Evolutionary conservation across 495 filamentous ascomycete genomes (phyloP), one percentile per base, ranked within the genome.

Genomic region (Letharia lupina): DNA sequence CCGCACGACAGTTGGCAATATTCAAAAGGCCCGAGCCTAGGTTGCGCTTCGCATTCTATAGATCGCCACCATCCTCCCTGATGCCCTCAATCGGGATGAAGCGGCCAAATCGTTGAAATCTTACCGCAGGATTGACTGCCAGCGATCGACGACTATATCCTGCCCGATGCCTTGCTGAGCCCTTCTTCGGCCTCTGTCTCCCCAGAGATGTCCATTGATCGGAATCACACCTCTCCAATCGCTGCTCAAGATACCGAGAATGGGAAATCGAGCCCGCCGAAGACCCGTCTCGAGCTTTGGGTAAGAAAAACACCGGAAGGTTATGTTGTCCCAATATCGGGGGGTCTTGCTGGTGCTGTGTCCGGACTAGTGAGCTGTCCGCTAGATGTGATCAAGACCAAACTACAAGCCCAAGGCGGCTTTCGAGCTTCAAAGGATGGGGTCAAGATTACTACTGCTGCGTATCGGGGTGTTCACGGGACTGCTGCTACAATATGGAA

Each of bases 331-430:
- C 82, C 90, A 56, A 79, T 97, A 52, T 86, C 91, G 47, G 94
- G 94, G 56, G 95, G 91, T 13, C 81, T 87, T 47, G 93, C 92
- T 61, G 94, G 94, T 63, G 88, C 96, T 67, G 89, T 89, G 8
- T 96, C 92, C 7, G 94, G 94, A 11, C 84, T 98, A 50, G 91
- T 97, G 68, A 98, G 94, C 54, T 99, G 94, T 73, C 94, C 94
- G 28, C 84, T 99, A 63, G 94, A 99, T 81, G 94, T 99, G 61
- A 98, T 99, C 73, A 99, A 99, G 79, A 99, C 94, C 57, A 97
- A 96, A 75, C 77, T 99, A 61, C 94, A 99, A 75, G 95, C 93
- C 42, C 95, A 98, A 74, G 93, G 93, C 65, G 90, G 89, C 7
- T 87, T 93, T 82, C 75, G 73, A 71, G 44, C 74, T 44, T 75